A percentile compares a stretch with the other conserved stretches of the same genome.
phyloP scores from a whole-genome alignment of 768 basidiomycete species.

The Trametes coccinea region DNA sequence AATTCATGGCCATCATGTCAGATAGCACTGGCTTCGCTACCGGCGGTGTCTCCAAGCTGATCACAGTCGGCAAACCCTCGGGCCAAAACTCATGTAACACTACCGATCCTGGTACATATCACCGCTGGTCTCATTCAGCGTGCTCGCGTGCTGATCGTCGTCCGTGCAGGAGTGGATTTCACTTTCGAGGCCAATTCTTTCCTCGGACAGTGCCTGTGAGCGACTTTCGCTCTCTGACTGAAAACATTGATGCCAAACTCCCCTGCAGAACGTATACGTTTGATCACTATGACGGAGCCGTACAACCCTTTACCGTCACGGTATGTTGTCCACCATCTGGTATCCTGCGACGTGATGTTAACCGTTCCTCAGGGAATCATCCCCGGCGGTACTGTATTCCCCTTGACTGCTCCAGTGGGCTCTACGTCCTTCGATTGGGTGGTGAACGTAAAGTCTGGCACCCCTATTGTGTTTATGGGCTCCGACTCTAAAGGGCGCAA shows the following conservation, averaged over 20 bases:
- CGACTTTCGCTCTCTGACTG: no score
- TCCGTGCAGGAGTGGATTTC: constrained; percentile 4
- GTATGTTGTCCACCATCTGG: constrained; percentile 13
- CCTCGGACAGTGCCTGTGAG: constrained; percentile 21
- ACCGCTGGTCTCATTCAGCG: background rate
- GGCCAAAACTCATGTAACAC: constrained; percentile 4
- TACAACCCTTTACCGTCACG: constrained; percentile 30
- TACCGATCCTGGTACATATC: background rate
- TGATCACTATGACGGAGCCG: constrained; percentile 23
- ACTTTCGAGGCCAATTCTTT: constrained; percentile 7
- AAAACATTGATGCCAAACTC: background rate
- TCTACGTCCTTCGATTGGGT: constrained; percentile 28
- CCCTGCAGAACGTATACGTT: constrained; percentile 25
- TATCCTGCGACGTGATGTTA: background rate
- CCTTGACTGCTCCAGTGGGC: constrained; percentile 27
- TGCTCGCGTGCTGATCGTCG: background rate
- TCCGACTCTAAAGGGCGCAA: constrained; percentile 29
- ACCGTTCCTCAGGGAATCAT: constrained; percentile 25
- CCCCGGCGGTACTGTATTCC: constrained; percentile 28
- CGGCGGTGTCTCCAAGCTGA: constrained; percentile 35
- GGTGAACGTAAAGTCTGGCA: constrained; percentile 25
- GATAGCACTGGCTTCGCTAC: constrained; percentile 69
- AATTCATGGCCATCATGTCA: constrained; percentile 65
- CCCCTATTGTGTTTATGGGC: constrained; percentile 27
- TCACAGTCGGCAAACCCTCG: constrained; percentile 5